phyloP scores from a whole-genome alignment of 768 basidiomycete genomes.

The Termitomyces eurrhizus region DNA sequence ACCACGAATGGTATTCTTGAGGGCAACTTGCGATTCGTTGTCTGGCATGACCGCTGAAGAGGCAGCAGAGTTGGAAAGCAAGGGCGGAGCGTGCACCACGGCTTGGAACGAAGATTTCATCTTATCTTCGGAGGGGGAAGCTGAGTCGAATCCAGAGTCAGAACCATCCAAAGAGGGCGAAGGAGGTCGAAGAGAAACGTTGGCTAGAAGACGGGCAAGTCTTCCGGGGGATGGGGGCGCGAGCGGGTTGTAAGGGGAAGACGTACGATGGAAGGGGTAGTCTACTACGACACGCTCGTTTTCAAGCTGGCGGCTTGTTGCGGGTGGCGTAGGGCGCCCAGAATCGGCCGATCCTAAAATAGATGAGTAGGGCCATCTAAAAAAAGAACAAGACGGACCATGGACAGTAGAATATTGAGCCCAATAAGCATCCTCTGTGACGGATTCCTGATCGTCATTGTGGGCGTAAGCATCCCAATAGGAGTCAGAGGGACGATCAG shows the following conservation, averaged over 20 bases:
- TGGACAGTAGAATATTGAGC: constrained; percentile 68
- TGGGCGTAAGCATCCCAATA: constrained; percentile 70
- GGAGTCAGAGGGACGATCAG: constrained; percentile 31
- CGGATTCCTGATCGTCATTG: constrained; percentile 17
- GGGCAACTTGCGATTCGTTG: constrained; percentile 28
- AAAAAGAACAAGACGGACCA: constrained; percentile 36
- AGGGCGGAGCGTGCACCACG: background rate
- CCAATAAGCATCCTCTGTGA: constrained; percentile 68
- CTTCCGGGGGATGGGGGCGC: constrained; percentile 37
- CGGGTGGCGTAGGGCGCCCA: constrained; percentile 52
- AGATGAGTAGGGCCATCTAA: constrained; percentile 1
- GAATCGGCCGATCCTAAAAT: constrained; percentile 67
- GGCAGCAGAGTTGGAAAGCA: constrained; percentile 3
- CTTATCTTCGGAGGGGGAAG: constrained; percentile 10
- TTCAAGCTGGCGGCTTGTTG: constrained; percentile 24
- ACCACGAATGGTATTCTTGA: constrained; percentile 50
- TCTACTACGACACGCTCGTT: constrained; percentile 30
- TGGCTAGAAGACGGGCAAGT: constrained; percentile 38
- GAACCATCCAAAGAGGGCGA: constrained; percentile 23
- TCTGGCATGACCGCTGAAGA: constrained; percentile 1
- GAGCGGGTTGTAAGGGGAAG: constrained; percentile 34
- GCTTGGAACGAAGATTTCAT: constrained; percentile 10
- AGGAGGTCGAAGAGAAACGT: constrained; percentile 23
- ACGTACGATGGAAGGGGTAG: constrained; percentile 23
- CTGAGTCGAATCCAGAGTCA: constrained; percentile 20